Base-by-base conservation (phyloP, 176 grass and related monocot genomes). In the Typha latifolia region DNA sequence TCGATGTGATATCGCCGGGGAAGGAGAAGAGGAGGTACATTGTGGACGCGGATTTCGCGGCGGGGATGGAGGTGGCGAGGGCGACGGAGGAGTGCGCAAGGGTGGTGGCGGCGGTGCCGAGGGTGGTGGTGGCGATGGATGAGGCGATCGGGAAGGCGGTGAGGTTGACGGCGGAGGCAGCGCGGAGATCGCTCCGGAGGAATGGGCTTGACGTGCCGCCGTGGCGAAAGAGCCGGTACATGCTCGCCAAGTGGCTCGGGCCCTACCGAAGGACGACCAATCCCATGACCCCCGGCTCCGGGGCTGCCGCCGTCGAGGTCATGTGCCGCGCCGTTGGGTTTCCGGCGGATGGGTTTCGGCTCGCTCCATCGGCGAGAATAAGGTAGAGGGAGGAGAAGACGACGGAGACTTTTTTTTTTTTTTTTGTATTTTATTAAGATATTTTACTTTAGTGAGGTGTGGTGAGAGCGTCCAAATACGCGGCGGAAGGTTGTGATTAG, bases 201-300 rank as follows among this genome's bases (percentile, higher is more conserved):
- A 78, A 74, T 2, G 85, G 80, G 16, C 82, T 96, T 47, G 85
- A 96, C 77, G 74, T 96, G 43, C 92, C 92, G 23, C 88, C 92
- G 14, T 96, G 92, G 92, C 70, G 92, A 31, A 96, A 96, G 78
- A 88, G 68, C 13, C 74, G 88, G 0, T 91, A 86, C 82, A 91
- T 96, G 88, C 80, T 86, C 49, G 88, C 88, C 84, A 96, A 96
- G 79, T 96, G 92, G 88, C 92, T 96, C 37, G 92, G 82, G 0
- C 80, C 85, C 0, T 96, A 96, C 80, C 84, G 90, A 59, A 68
- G 94, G 49, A 85, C 83, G 16, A 84, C 81, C 15, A 73, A 68
- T 31, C 67, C 75, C 18, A 37, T 37, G 70, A 12, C 51, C 72
- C 32, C 34, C 34, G 3, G 62, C 3, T 10, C 34, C 13, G 66